Evolutionary conservation across 2,329 filamentous ascomycete species (phyloP).

Genomic region (Claviceps sp.): DNA sequence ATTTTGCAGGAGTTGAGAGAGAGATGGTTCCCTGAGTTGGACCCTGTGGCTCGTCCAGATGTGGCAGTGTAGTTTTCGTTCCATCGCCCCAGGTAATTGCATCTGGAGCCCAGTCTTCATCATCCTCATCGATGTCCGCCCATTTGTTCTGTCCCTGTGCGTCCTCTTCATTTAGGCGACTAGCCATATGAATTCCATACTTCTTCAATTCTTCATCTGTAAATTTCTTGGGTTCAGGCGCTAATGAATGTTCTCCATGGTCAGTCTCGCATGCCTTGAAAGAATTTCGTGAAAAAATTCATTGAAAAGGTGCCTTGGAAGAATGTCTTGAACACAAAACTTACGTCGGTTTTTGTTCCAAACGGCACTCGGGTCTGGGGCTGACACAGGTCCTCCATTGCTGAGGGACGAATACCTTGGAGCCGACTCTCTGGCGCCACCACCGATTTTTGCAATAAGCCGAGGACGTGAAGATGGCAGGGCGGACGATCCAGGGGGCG

Average conservation of each 20-base stretch:
- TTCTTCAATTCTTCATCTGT: conserved; percentile 81
- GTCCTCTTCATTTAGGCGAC: conserved; percentile 63
- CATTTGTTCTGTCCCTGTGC: conserved; percentile 65
- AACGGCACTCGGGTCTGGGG: conserved; percentile 60
- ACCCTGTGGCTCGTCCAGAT: conserved; percentile 37
- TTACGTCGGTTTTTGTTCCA: conserved; percentile 84
- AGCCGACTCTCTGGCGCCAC: conserved; percentile 39
- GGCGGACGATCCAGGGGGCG: conserved; percentile 30
- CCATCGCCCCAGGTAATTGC: conserved; percentile 81
- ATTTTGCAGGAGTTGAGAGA: conserved; percentile 10
- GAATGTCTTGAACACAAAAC: conserved; percentile 17
- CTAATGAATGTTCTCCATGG: conserved; percentile 37
- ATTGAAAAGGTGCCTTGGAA: background rate
- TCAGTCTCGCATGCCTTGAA: conserved; percentile 11
- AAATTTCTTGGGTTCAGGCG: conserved; percentile 64
- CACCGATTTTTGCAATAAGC: conserved; percentile 62
- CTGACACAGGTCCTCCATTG: conserved; percentile 43
- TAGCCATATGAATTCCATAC: conserved; percentile 76
- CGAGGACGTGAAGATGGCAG: conserved; percentile 50
- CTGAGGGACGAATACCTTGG: conserved; percentile 27
- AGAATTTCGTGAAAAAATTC: too few relatives aligned
- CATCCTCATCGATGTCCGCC: conserved; percentile 82
- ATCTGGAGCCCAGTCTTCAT: conserved; percentile 77
- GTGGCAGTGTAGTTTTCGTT: conserved; percentile 64
- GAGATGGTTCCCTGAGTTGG: conserved; percentile 16